A percentile compares a stretch with the other conserved stretches of the same genome.
Conservation (phyloP, 2,329 filamentous ascomycete species). For the Paramyrothecium sp. region DNA sequence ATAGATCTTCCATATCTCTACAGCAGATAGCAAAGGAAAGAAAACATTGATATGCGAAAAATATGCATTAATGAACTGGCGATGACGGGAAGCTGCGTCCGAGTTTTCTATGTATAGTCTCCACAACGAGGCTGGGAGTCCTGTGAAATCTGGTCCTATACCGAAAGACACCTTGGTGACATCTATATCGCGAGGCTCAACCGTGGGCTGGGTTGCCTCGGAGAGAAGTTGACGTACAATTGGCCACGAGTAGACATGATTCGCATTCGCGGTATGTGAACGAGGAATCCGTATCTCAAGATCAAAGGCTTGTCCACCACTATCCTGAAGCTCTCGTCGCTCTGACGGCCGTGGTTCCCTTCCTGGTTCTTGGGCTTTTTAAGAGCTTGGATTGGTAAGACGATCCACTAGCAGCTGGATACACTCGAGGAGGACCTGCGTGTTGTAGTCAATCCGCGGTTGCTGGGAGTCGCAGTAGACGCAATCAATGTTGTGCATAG, state of each 20-base stretch:
- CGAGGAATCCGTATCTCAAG: not conserved
- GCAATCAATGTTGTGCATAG: slow-evolving; percentile 17
- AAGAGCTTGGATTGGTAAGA: not conserved
- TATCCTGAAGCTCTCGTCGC: not conserved
- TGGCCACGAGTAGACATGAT: not conserved
- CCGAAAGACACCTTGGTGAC: not conserved
- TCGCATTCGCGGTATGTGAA: not conserved
- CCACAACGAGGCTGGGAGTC: not conserved
- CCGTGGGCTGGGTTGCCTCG: not conserved
- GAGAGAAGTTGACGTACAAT: not conserved
- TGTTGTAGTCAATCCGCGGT: slow-evolving; percentile 19
- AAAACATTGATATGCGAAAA: slow-evolving; percentile 18
- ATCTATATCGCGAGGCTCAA: not conserved
- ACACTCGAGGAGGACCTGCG: slow-evolving; percentile 17
- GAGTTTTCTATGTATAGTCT: not conserved
- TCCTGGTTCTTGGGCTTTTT: not conserved
- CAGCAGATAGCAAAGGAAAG: slow-evolving; percentile 10
- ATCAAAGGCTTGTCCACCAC: not conserved
- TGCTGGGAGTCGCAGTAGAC: slow-evolving; percentile 18
- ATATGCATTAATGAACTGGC: slow-evolving; percentile 3
- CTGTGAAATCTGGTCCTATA: not conserved
- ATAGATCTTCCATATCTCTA: slow-evolving; percentile 1
- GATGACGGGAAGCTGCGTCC: not conserved
- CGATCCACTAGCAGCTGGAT: slow-evolving; percentile 21
- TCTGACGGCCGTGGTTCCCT: too few relatives aligned